Percentiles rank a stretch among this genome's conserved stretches.
Conservation (phyloP, 306 rosid species). For the Rubus parviflorus region DNA sequence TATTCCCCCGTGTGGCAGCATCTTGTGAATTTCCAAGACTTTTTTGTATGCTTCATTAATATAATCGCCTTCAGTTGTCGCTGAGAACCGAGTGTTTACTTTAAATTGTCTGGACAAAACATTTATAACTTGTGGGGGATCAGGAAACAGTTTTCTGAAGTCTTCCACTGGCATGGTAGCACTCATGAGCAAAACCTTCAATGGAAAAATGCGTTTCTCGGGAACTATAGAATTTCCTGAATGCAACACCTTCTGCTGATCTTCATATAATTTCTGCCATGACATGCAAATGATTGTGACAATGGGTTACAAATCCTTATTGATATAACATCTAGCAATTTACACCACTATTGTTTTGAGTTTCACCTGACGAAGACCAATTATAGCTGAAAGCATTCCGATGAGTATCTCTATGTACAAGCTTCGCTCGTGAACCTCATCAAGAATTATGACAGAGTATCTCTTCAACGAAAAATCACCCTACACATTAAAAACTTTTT, state of each 20-base stretch:
- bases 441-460: slow-evolving; percentile 80
- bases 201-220: slow-evolving; percentile 56
- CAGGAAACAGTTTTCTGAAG: slow-evolving; percentile 58
- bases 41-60: slow-evolving; percentile 79
- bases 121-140: slow-evolving; percentile 73
- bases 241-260: slow-evolving; percentile 42
- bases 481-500: slow-evolving; percentile 37
- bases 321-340: neutral
- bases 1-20: slow-evolving; percentile 80
- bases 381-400: slow-evolving; percentile 84
- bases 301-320: neutral
- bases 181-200: slow-evolving; percentile 93
- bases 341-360: neutral
- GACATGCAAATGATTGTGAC: neutral
- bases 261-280: slow-evolving; percentile 49
- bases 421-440: slow-evolving; percentile 98
- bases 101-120: slow-evolving; percentile 89
- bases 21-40: slow-evolving; percentile 86
- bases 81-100: slow-evolving; percentile 70
- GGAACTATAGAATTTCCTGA: slow-evolving; percentile 58
- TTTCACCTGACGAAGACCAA: slow-evolving; percentile 63
- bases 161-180: slow-evolving; percentile 92
- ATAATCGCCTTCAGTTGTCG: slow-evolving; percentile 69
- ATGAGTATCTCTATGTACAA: slow-evolving; percentile 89
- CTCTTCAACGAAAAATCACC: slow-evolving; percentile 74